Evolutionary conservation across 345 rosid genomes (phyloP).

Genomic region (Physaria fendleri): DNA sequence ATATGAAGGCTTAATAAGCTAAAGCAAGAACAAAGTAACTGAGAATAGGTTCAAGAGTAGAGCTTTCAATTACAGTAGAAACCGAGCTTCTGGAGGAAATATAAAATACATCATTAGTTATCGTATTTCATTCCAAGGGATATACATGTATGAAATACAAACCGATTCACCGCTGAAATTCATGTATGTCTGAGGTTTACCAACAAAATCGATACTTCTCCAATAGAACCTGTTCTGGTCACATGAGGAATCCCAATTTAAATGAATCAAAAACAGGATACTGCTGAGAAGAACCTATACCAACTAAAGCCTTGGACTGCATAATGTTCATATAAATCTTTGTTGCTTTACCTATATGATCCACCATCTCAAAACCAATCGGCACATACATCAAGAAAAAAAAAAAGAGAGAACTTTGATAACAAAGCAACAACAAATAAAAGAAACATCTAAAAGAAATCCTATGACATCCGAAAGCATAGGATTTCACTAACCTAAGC

Average conservation of each 20-base stretch:
- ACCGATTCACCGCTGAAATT: conserved; percentile 91
- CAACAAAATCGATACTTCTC: conserved; percentile 75
- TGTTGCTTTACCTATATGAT: conserved; percentile 46
- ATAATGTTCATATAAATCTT: conserved; percentile 57
- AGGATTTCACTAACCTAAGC: no score
- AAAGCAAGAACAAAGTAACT: no score
- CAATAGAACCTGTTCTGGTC: conserved; percentile 67
- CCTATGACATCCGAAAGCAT: no score
- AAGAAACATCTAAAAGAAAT: no score
- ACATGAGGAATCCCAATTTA: background rate
- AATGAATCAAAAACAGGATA: background rate
- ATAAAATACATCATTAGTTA: background rate
- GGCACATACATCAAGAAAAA: conserved; percentile 12
- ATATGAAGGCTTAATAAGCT: no score
- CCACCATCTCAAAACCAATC: conserved; percentile 94
- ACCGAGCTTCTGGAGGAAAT: no score
- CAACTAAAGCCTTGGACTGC: conserved; percentile 75
- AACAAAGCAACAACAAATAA: background rate
- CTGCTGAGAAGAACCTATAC: conserved; percentile 53
- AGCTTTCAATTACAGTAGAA: no score
- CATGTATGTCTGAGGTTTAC: conserved; percentile 91
- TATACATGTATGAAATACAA: conserved; percentile 15
- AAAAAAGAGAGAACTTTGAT: background rate
- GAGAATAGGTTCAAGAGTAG: no score
- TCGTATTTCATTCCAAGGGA: background rate